Base-by-base conservation (phyloP, 495 filamentous ascomycete genomes). In the Trichoderma virens region DNA sequence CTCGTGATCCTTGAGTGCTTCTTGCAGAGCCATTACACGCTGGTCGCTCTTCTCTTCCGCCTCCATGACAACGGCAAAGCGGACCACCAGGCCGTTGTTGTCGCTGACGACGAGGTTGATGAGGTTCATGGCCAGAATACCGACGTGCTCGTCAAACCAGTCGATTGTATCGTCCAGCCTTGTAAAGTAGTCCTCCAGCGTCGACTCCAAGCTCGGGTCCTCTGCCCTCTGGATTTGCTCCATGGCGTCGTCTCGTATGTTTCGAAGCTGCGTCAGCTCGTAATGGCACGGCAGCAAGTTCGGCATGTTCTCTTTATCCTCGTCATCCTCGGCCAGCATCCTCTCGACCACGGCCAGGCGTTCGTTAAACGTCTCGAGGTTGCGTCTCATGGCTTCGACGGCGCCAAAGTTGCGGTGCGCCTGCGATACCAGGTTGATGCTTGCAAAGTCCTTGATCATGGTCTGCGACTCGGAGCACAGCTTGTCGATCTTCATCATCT, bases 401-500 rank as follows among this genome's bases (percentile, higher is more conserved):
- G 90, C 90, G 62, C 89, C 88, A 71, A 98, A 98, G 73, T 98
- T 96, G 65, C 92, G 83, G 76, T 99, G 94, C 31, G 95, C 90
- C 74, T 93, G 90, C 27, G 92, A 91, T 45, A 98, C 86, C 67
- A 90, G 79, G 73, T 97, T 97, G 75, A 99, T 97, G 70, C 94
- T 90, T 39, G 95, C 90, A 72, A 99, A 99, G 78, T 98, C 94
- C 65, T 88, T 85, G 64, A 98, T 96, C 85, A 96, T 96, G 70
- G 89, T 87, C 78, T 98, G 93, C 60, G 91, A 90, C 74, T 98
- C 95, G 65, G 91, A 90, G 77, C 94, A 98, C 61, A 99, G 83
- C 80, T 92, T 93, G 76, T 98, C 95, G 73, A 99, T 97, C 76
- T 94, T 94, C 80, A 92, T 89, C 82, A 99, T 93, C 79, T 98